A percentile compares a stretch with the other conserved stretches of the same genome.
Conservation (phyloP, 2,329 filamentous ascomycete species). For the Trichoderma oligosporum region DNA sequence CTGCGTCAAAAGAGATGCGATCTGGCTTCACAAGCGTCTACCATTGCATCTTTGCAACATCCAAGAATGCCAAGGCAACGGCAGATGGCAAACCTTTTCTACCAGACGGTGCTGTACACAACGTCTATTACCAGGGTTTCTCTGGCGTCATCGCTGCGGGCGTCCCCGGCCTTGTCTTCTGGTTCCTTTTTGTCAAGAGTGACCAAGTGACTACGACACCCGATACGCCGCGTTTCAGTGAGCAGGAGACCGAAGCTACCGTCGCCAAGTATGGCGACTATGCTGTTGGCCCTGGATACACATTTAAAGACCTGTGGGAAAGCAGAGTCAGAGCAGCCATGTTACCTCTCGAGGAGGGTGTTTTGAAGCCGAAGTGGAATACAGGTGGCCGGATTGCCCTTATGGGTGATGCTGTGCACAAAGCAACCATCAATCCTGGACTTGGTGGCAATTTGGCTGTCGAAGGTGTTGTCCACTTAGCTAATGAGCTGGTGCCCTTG, state of each 20-base stretch:
- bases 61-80: slow-evolving; percentile 1
- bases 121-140: slow-evolving; percentile 11
- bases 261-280: slow-evolving; percentile 10
- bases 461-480: slow-evolving; percentile 3
- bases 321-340: background rate
- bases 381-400: background rate
- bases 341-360: slow-evolving; percentile 8
- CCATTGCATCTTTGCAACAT: slow-evolving; percentile 8
- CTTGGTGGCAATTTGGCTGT: slow-evolving; percentile 3
- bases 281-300: slow-evolving; percentile 1
- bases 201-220: background rate
- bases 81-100: slow-evolving; percentile 6
- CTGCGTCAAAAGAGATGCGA: background rate
- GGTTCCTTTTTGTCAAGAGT: slow-evolving; percentile 6
- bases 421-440: slow-evolving; percentile 6
- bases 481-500: slow-evolving; percentile 5
- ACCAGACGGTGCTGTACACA: background rate
- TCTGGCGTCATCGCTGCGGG: slow-evolving; percentile 1
- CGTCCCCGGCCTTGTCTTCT: background rate
- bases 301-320: slow-evolving; percentile 8
- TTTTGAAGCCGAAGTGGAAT: slow-evolving; percentile 9
- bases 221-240: slow-evolving; percentile 2
- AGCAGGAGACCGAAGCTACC: slow-evolving; percentile 1
- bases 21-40: slow-evolving; percentile 5
- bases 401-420: slow-evolving; percentile 1